Base-by-base conservation (phyloP, 305 asterid species). In the Fraxinus ornus region DNA sequence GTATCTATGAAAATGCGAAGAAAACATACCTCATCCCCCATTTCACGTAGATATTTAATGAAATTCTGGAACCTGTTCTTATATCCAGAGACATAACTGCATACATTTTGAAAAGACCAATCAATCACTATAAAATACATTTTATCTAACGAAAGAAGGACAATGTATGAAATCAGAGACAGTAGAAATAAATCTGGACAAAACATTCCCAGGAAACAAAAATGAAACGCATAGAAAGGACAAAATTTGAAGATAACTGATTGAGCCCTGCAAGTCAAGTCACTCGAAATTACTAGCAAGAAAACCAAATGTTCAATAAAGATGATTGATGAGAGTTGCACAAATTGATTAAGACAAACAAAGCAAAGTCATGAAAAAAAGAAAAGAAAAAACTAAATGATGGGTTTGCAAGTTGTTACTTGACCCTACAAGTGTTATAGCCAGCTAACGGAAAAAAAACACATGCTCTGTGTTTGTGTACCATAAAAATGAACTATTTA, bases 31-130 rank as follows among this genome's bases (percentile, higher is more conserved):
- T 97, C 99, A 84, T 97, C 99, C 39, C 99, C 99, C 99, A 97
- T 93, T 85, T 97, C 99, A 7, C 98, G 97, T 74, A 97, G 92
- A 91, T 97, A 93, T 87, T 83, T 92, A 80, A 97, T 97, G 88
- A 97, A 97, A 88, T 94, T 97, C 92, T 97, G 99, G 91, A 97
- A 97, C 86, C 99, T 89, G 88, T 97, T 97, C 80, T 97, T 97
- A 75, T 97, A 97, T 85, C 99, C 98, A 72, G 99, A 97, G 70
- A 97, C 93, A 71, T 94, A 97, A 71, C 99, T 97, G 97, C 93
- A 91, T 30, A 85, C 30, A 74, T 41, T 80, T 83, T 81, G 78
- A 81, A 79, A 83, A 64, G 57, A 30, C 77, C 57, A 76, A 49
- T 13, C 26, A 28, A 83, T 85, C 86, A 87, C 32, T 62, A 80